These are phyloP conservation scores for Ascoidea rubescens DNA, from an alignment of 805 yeast genomes.

Conservation along the genomic window DNA sequence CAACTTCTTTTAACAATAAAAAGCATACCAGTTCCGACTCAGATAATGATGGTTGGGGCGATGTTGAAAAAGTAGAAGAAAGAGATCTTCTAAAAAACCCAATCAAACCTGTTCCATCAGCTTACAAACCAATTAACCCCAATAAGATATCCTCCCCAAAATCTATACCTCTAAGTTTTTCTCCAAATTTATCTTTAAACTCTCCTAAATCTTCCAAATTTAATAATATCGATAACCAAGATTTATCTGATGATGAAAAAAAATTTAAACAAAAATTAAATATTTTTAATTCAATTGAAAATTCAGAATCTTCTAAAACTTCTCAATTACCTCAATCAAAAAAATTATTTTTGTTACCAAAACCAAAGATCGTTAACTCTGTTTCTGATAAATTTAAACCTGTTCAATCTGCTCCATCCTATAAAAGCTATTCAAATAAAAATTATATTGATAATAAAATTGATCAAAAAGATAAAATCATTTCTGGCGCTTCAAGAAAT, in stretches of 20 bases:
- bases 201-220: slow-evolving; percentile 11
- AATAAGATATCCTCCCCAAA: slow-evolving; percentile 7
- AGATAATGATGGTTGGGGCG: slow-evolving; percentile 29
- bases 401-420: too few relatives aligned
- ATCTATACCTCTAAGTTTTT: slow-evolving; percentile 5
- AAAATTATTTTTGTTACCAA: slow-evolving; percentile 27
- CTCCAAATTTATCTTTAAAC: neutral
- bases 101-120: slow-evolving; percentile 26
- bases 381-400: slow-evolving; percentile 32
- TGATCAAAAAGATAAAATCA: slow-evolving; percentile 22
- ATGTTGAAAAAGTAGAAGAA: slow-evolving; percentile 28
- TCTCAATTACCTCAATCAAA: neutral
- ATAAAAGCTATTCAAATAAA: too few relatives aligned
- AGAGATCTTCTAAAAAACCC: slow-evolving; percentile 37
- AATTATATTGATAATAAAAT: too few relatives aligned
- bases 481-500: slow-evolving; percentile 31
- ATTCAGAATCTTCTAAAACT: neutral
- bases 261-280: slow-evolving; percentile 9
- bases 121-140: slow-evolving; percentile 42
- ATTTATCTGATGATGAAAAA: slow-evolving; percentile 9
- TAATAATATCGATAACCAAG: neutral
- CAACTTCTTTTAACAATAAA: slow-evolving; percentile 8
- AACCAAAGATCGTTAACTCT: slow-evolving; percentile 37
- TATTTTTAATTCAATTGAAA: slow-evolving; percentile 2
- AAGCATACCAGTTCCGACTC: slow-evolving; percentile 10